These are phyloP conservation scores for Mangifera indica DNA, from an alignment of 345 rosid species.

Conservation along the genomic window DNA sequence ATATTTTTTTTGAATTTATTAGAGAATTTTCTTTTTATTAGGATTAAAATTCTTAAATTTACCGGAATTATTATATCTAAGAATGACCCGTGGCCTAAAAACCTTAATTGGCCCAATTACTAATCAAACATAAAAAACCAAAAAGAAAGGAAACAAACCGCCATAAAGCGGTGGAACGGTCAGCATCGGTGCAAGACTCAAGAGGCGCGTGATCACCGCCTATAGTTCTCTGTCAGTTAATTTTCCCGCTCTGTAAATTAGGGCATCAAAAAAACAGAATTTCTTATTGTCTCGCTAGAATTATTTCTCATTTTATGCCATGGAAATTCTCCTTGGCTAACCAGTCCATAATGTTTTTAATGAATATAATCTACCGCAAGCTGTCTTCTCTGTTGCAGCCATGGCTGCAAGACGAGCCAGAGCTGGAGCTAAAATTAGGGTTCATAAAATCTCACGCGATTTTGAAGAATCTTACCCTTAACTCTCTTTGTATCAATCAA, in stretches of 20 bases:
- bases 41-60: too few species aligned
- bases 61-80: too few species aligned
- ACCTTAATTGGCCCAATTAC: too few species aligned
- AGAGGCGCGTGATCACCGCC: background rate
- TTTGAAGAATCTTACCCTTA: conserved; percentile 49
- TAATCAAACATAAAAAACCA: too few species aligned
- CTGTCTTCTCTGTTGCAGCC: conserved; percentile 59
- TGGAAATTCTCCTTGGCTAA: background rate
- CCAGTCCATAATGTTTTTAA: conserved; percentile 40
- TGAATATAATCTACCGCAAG: conserved; percentile 43
- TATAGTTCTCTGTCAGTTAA: background rate
- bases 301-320: background rate
- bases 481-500: conserved; percentile 46
- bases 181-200: too few species aligned
- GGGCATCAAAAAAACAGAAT: background rate
- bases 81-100: too few species aligned
- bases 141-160: background rate
- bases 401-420: conserved; percentile 68
- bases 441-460: conserved; percentile 45
- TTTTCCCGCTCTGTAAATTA: conserved; percentile 24
- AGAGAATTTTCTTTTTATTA: too few species aligned
- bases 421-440: conserved; percentile 61
- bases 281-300: conserved; percentile 9
- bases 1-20: too few species aligned
- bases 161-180: background rate